Percentiles rank a stretch among this genome's conserved stretches.
phyloP scores from a whole-genome alignment of 75 land plant species.

The Cupressus sempervirens region DNA sequence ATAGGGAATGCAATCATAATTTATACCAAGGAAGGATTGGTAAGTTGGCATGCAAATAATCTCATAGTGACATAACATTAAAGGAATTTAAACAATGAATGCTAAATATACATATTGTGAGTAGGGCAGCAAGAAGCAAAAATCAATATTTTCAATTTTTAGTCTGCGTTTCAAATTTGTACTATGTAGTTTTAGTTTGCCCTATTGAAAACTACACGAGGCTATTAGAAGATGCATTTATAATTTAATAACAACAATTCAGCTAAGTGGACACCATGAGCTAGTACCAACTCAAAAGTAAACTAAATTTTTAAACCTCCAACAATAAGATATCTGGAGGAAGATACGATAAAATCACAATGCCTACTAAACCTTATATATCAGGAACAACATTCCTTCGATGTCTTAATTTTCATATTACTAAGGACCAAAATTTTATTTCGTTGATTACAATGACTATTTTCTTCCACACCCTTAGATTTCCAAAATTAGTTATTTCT shows the following conservation, averaged over 20 bases:
- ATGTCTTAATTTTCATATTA: neutral
- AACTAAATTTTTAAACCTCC: neutral
- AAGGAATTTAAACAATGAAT: neutral
- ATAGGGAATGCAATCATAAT: neutral
- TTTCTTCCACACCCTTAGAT: neutral
- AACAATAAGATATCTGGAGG: neutral
- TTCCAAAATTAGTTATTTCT: neutral
- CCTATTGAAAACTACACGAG: neutral
- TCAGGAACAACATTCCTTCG: neutral
- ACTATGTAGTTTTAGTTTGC: neutral
- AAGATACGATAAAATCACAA: neutral
- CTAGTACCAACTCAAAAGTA: neutral
- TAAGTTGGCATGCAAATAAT: neutral
- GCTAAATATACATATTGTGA: neutral
- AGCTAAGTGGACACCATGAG: neutral
- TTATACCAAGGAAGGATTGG: neutral
- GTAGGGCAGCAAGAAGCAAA: neutral
- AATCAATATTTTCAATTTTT: too few species aligned
- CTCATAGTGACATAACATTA: neutral
- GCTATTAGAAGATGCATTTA: neutral
- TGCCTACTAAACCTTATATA: neutral
- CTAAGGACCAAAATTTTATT: neutral
- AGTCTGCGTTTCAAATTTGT: too few species aligned
- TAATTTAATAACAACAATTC: neutral
- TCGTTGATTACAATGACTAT: neutral